Evolutionary conservation across 768 basidiomycete genomes (phyloP).

Genomic region (Russula brevipes): DNA sequence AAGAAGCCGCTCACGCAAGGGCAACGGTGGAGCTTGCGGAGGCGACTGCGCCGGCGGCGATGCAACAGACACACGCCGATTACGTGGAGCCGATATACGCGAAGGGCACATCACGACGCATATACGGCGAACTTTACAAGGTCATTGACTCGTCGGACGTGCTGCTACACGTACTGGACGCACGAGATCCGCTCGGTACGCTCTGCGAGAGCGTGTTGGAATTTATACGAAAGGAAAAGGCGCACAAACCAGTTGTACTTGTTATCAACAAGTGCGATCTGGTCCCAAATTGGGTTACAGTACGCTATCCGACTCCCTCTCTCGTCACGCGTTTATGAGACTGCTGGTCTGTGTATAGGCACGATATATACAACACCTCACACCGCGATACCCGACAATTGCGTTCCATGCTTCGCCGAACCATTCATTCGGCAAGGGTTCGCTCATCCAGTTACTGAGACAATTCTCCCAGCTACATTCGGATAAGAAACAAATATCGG

Average conservation of each 20-base stretch:
- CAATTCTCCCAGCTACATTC: constrained; percentile 97
- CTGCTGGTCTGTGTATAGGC: constrained; percentile 46
- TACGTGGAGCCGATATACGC: constrained; percentile 87
- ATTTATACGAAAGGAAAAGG: constrained; percentile 91
- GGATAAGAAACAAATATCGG: constrained; percentile 98
- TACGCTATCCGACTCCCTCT: constrained; percentile 40
- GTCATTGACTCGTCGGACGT: constrained; percentile 99
- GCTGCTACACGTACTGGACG: constrained; percentile 90
- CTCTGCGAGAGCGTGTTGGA: constrained; percentile 92
- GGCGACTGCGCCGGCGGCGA: constrained; percentile 40
- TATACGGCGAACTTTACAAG: constrained; percentile 98
- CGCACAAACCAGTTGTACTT: constrained; percentile 95
- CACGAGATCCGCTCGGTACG: constrained; percentile 92
- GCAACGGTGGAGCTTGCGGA: constrained; percentile 41
- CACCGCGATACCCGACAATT: constrained; percentile 90
- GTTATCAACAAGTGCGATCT: constrained; percentile 98
- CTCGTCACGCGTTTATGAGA: neutral
- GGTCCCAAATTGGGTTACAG: constrained; percentile 98
- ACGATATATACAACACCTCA: constrained; percentile 92
- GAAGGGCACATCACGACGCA: constrained; percentile 92
- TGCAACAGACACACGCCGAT: constrained; percentile 62
- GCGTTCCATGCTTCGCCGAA: constrained; percentile 99
- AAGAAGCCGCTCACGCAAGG: constrained; percentile 46
- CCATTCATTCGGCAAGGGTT: constrained; percentile 98
- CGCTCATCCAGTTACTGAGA: constrained; percentile 91